Percentiles rank a stretch among this genome's conserved stretches.
These are phyloP conservation scores for Leptographium lundbergii DNA, from an alignment of 2,329 filamentous ascomycete genomes.

Conservation along the genomic window DNA sequence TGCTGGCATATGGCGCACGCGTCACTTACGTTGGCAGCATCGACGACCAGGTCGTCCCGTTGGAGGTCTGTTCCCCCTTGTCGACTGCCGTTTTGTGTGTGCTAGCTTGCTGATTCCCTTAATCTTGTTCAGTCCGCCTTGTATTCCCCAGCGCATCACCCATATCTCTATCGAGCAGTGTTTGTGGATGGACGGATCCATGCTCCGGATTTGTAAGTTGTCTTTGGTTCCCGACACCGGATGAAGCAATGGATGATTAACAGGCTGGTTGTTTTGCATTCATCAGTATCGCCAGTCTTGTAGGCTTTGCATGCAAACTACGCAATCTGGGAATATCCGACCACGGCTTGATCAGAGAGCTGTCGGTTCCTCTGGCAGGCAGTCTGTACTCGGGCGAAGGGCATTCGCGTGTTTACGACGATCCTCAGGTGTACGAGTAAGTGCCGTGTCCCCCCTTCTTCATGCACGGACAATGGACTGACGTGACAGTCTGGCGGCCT, in stretches of 20 bases:
- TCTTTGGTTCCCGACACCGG: too few species aligned
- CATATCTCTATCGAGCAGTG: conserved; percentile 88
- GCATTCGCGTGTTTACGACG: conserved; percentile 87
- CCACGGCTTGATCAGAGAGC: conserved; percentile 82
- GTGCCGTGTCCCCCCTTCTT: neutral
- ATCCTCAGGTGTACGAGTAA: conserved; percentile 64
- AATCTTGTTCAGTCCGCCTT: conserved; percentile 52
- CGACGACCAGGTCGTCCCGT: conserved; percentile 87
- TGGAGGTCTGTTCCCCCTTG: conserved; percentile 49
- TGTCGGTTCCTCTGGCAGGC: conserved; percentile 78
- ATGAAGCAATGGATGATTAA: neutral
- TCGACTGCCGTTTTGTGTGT: neutral
- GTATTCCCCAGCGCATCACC: conserved; percentile 74
- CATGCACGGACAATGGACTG: neutral
- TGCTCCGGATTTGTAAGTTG: conserved; percentile 67
- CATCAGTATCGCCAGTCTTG: conserved; percentile 63
- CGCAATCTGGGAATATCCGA: conserved; percentile 88
- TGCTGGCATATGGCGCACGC: conserved; percentile 66
- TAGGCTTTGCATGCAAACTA: conserved; percentile 86
- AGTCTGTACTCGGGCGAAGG: conserved; percentile 87
- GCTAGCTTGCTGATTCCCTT: neutral
- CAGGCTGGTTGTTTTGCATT: neutral
- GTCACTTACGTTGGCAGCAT: conserved; percentile 88
- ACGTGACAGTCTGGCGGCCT: conserved; percentile 46
- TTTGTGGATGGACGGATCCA: conserved; percentile 91